A percentile compares a stretch with the other conserved stretches of the same genome.
Conservation (phyloP, 495 filamentous ascomycete species). For the Tuber microsphaerosporum region DNA sequence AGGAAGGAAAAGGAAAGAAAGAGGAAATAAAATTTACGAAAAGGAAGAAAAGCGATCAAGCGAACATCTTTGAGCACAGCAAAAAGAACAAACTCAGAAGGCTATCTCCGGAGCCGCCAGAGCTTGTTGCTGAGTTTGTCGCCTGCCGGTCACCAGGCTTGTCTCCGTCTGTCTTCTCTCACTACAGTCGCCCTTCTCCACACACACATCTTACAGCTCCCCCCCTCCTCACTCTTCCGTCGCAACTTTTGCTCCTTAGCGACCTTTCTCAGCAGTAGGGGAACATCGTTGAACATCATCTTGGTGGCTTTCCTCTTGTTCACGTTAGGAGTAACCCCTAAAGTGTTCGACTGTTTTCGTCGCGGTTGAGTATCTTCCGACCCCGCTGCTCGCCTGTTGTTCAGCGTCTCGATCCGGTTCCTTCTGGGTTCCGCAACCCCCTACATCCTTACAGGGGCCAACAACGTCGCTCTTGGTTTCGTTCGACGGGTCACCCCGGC, state of each 20-base stretch:
- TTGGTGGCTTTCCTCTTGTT: slow-evolving; percentile 5
- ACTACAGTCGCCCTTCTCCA: slow-evolving; percentile 26
- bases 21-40: neutral
- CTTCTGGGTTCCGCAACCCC: slow-evolving; percentile 2
- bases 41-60: slow-evolving; percentile 15
- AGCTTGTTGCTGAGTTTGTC: slow-evolving; percentile 7
- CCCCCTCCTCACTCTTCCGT: slow-evolving; percentile 36
- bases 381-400: neutral
- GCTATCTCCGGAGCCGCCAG: slow-evolving; percentile 19
- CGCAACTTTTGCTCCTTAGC: neutral
- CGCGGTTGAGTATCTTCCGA: neutral
- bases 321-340: neutral
- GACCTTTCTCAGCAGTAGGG: neutral
- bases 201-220: slow-evolving; percentile 24
- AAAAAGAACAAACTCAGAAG: slow-evolving; percentile 16
- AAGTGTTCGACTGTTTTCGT: neutral
- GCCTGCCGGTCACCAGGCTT: slow-evolving; percentile 22
- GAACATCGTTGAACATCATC: neutral
- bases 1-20: neutral
- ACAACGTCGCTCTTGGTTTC: slow-evolving; percentile 27
- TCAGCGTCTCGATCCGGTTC: neutral
- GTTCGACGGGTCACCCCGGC: slow-evolving; percentile 22
- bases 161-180: slow-evolving; percentile 14
- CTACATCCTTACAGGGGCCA: slow-evolving; percentile 21
- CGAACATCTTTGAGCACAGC: neutral